These are phyloP conservation scores for Zymoseptoria crescenta DNA, from an alignment of 2,329 filamentous ascomycete species.

Conservation along the genomic window DNA sequence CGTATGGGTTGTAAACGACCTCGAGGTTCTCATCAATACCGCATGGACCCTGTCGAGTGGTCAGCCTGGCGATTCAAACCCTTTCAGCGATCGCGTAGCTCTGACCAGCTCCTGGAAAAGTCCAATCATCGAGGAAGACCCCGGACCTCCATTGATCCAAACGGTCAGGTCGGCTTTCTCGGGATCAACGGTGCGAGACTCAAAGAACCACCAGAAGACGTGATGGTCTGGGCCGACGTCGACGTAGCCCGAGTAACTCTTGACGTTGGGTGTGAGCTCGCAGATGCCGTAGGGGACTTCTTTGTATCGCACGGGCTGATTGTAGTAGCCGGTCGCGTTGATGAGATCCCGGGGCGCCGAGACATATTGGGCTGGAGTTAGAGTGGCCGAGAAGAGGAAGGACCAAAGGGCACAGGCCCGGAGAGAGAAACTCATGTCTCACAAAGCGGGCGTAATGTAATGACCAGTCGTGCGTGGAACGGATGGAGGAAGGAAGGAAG, in stretches of 20 bases:
- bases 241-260: constrained; percentile 40
- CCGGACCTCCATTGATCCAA: constrained; percentile 56
- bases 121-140: constrained; percentile 51
- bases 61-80: constrained; percentile 23
- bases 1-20: constrained; percentile 46
- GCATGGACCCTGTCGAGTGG: background rate
- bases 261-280: constrained; percentile 45
- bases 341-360: constrained; percentile 29
- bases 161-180: constrained; percentile 49
- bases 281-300: constrained; percentile 41
- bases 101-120: constrained; percentile 43
- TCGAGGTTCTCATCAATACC: constrained; percentile 2
- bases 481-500: too few relatives aligned
- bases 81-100: background rate
- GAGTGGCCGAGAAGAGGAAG: too few relatives aligned
- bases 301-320: constrained; percentile 52
- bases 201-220: constrained; percentile 61
- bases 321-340: constrained; percentile 37
- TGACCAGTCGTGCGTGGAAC: too few relatives aligned
- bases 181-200: constrained; percentile 45
- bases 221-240: constrained; percentile 29
- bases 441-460: too few relatives aligned
- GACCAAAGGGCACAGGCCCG: too few relatives aligned
- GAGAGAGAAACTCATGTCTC: too few relatives aligned
- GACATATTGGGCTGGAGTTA: too few relatives aligned